Base-by-base conservation (phyloP, 192 early-diverging fungal genomes). In the Hyaloraphidium curvatum region DNA sequence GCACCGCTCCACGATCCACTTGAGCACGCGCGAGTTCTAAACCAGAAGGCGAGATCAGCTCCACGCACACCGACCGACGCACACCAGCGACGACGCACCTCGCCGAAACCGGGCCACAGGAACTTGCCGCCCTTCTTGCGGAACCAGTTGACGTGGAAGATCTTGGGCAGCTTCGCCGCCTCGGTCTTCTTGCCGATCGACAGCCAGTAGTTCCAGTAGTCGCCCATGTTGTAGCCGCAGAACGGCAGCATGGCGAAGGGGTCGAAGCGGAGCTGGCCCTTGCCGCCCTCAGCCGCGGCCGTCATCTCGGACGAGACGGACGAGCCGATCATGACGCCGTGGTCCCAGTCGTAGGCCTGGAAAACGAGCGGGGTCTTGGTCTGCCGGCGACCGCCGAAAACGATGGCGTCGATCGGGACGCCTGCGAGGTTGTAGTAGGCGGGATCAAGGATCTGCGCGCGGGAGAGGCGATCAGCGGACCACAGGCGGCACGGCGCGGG, bases 221-320 rank as follows among this genome's bases (percentile, higher is more conserved):
- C 56, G 56, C 53, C 56, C 56, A 57, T 57, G 56, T 57, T 57
- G 56, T 57, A 57, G 35, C 56, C 56, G 35, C 56, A 57, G 56
- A 57, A 57, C 33, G 56, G 56, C 19, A 57, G 55, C 56, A 57
- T 57, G 55, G 56, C 56, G 28, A 57, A 57, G 22, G 56, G 56
- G 29, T 57, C 56, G 54, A 57, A 56, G 22, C 56, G 56, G 28
- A 57, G 54, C 55, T 57, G 53, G 26, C 56, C 56, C 31, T 31
- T 52, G 53, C 23, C 55, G 25, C 54, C 56, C 28, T 56, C 56
- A 54, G 56, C 56, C 22, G 56, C 56, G 2, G 56, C 56, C 19
- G 56, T 57, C 22, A 31, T 28, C 55, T 57, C 56, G 55, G 56
- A 57, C 11, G 53, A 25, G 55, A 54, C 51, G 28, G 27, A 26